phyloP scores from a whole-genome alignment of 176 grass and related monocot species.

The Tillandsia leiboldiana region DNA sequence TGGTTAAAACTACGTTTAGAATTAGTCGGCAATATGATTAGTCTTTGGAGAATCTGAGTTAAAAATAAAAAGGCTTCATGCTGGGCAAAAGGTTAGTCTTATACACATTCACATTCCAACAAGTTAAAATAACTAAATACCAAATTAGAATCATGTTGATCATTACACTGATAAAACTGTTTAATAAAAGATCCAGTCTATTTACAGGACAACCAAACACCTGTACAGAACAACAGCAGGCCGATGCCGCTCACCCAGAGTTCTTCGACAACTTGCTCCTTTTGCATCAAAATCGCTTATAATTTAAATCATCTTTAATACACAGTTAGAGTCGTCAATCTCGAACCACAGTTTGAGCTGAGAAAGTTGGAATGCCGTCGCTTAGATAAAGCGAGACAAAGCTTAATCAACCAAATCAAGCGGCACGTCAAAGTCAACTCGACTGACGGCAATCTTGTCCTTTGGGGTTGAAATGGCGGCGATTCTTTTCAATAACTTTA shows the following conservation, averaged over 20 bases:
- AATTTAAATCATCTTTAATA: conserved; percentile 26
- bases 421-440: conserved; percentile 46
- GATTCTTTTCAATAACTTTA: conserved; percentile 56
- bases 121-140: background rate
- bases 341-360: background rate
- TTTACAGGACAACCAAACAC: background rate
- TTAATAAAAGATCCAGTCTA: background rate
- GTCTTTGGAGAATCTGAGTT: too few species aligned
- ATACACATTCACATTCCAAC: background rate
- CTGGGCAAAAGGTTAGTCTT: background rate
- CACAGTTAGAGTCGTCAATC: conserved; percentile 9
- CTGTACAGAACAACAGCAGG: background rate
- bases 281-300: conserved; percentile 40
- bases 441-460: conserved; percentile 17
- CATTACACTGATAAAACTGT: background rate
- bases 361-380: conserved; percentile 12
- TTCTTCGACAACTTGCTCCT: background rate
- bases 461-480: conserved; percentile 18
- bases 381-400: background rate
- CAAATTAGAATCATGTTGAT: background rate
- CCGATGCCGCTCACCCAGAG: background rate
- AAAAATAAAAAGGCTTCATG: background rate
- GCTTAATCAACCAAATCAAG: conserved; percentile 31
- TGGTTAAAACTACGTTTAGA: too few species aligned
- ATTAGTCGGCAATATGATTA: too few species aligned